Evolutionary conservation across 257 asterid species (phyloP), one percentile per base, ranked within the genome.

Genomic region (Apocynum venetum): DNA sequence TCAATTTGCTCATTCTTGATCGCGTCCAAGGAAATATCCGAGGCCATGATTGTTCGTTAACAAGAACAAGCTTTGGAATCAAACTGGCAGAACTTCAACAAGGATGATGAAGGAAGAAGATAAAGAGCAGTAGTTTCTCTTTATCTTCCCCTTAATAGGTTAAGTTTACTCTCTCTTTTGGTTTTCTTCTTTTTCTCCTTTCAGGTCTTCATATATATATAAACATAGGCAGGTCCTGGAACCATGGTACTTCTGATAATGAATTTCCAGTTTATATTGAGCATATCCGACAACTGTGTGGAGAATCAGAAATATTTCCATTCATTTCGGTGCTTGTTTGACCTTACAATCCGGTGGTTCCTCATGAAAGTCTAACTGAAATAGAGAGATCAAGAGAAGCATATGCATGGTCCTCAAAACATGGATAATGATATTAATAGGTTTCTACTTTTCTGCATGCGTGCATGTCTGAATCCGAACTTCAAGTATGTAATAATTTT

Each of bases 1-100:
- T 92, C 97, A 65, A 88, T 61, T 59, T 80, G 82, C 78, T 92
- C 93, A 74, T 90, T 92, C 73, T 84, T 89, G 10, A 92, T 84
- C 19, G 81, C 94, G 53, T 90, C 97, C 25, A 91, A 61, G 1
- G 91, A 82, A 12, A 82, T 79, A 17, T 84, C 83, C 0, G 91
- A 73, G 60, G 87, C 80, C 96, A 90, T 90, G 87, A 69, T 77
- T 56, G 17, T 66, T 72, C 2, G 20, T 7, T 73, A 65, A 47
- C 43, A 55, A 47, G 63, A 72, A 71, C 49, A 76, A n/a, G 56
- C 44, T 19, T 38, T 7, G 53, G 71, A 55, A 41, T 47, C 78
- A 71, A 71, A 14, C 1, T 6, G 35, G 53, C 52, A 43, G 14
- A 67, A 68, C 65, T 38, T 51, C 19, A 43, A 41, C 55, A 71